Conservation (phyloP, 768 basidiomycete genomes). For the Chiua virens region DNA sequence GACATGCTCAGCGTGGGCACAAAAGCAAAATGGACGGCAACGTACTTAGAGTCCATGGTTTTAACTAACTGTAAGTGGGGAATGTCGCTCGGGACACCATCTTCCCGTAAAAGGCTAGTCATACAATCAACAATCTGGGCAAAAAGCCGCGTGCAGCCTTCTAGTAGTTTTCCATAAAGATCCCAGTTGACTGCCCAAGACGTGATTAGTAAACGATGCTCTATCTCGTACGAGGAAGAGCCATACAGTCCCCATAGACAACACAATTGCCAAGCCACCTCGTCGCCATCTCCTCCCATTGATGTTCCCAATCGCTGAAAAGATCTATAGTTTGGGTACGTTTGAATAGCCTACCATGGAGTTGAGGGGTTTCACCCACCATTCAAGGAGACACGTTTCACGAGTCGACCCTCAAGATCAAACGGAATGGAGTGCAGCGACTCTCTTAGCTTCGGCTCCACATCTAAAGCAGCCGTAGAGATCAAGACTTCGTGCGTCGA, state of each 20-base stretch:
- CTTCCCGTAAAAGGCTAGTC: constrained; percentile 28
- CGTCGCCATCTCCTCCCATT: constrained; percentile 22
- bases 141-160: constrained; percentile 40
- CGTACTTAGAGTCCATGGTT: constrained; percentile 43
- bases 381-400: constrained; percentile 44
- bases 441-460: constrained; percentile 55
- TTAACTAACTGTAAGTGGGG: constrained; percentile 35
- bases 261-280: constrained; percentile 24
- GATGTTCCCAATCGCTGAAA: constrained; percentile 23
- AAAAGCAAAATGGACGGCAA: constrained; percentile 1
- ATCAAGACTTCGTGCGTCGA: constrained; percentile 48
- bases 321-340: constrained; percentile 16
- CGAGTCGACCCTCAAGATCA: constrained; percentile 59
- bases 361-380: constrained; percentile 39
- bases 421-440: constrained; percentile 43
- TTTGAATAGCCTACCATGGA: neutral
- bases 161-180: constrained; percentile 47
- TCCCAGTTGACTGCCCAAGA: constrained; percentile 54
- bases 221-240: neutral
- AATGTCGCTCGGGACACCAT: constrained; percentile 27
- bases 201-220: neutral
- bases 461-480: constrained; percentile 50
- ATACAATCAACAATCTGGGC: constrained; percentile 36
- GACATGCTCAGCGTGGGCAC: neutral
- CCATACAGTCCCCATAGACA: constrained; percentile 49